Conservation (phyloP, 805 yeast genomes). For the Nakazawaea ishiwadae region DNA sequence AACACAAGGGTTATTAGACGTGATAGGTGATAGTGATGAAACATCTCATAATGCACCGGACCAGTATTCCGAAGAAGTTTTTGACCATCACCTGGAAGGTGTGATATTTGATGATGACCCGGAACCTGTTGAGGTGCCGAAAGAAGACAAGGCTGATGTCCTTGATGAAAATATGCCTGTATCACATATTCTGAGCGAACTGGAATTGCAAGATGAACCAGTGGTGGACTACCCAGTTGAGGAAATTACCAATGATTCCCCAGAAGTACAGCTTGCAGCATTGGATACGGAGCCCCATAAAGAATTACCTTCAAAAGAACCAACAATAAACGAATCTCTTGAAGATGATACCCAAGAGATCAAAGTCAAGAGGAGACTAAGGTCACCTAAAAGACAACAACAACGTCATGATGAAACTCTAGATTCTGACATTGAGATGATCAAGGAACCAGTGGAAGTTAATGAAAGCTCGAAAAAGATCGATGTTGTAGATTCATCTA, state of each 20-base stretch:
- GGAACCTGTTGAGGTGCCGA: background rate
- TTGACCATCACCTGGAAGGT: constrained; percentile 2
- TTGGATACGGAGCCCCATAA: background rate
- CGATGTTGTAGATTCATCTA: background rate
- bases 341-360: background rate
- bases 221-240: too few relatives aligned
- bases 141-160: background rate
- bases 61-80: background rate
- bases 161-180: background rate
- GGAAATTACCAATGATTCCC: too few relatives aligned
- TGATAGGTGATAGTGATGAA: background rate
- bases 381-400: background rate
- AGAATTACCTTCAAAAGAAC: background rate
- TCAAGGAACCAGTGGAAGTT: too few relatives aligned
- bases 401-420: background rate
- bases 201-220: too few relatives aligned
- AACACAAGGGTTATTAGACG: background rate
- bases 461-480: too few relatives aligned
- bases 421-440: background rate
- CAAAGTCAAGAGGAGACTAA: constrained; percentile 4
- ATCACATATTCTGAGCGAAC: too few relatives aligned
- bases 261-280: too few relatives aligned
- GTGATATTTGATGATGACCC: constrained; percentile 13
- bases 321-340: background rate
- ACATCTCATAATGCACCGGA: background rate